phyloP scores from a whole-genome alignment of 495 filamentous ascomycete genomes.

The Daldinia caldariorum region DNA sequence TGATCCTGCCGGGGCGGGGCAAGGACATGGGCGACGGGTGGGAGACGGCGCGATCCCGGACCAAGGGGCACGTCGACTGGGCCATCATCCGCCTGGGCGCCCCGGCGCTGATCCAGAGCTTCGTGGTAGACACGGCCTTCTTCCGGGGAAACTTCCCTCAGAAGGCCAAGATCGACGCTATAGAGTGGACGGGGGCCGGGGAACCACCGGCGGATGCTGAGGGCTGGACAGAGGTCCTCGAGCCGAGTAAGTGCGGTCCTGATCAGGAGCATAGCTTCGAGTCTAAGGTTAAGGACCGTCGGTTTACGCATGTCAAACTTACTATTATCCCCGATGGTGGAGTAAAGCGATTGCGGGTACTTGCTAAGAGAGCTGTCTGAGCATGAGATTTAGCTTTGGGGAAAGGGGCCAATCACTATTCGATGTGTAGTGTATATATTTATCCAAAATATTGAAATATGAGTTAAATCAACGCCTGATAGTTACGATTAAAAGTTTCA shows the following conservation, averaged over 20 bases:
- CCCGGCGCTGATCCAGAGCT: constrained; percentile 71
- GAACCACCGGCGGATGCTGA: constrained; percentile 67
- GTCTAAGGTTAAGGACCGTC: constrained; percentile 60
- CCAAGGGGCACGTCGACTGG: constrained; percentile 86
- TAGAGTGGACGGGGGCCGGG: constrained; percentile 62
- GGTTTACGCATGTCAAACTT: constrained; percentile 84
- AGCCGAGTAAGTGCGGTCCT: constrained; percentile 73
- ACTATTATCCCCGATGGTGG: constrained; percentile 93
- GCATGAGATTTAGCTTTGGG: neutral
- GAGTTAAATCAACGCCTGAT: neutral
- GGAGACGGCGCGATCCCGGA: constrained; percentile 86
- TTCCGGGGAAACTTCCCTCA: constrained; percentile 92
- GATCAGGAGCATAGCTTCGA: constrained; percentile 84
- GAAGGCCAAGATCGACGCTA: constrained; percentile 74
- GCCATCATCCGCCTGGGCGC: constrained; percentile 80
- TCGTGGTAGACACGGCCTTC: constrained; percentile 88
- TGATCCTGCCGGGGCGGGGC: constrained; percentile 85
- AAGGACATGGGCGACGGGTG: constrained; percentile 95
- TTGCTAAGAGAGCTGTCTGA: constrained; percentile 69
- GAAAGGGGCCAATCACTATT: constrained; percentile 5
- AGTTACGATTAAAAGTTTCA: neutral
- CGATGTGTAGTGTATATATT: constrained; percentile 3
- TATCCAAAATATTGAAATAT: too few species aligned
- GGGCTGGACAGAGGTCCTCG: constrained; percentile 76
- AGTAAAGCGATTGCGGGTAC: constrained; percentile 85